Evolutionary conservation across 2,329 filamentous ascomycete genomes (phyloP), one percentile per base, ranked within the genome.

Genomic region (Chaetomiaceae sp.): DNA sequence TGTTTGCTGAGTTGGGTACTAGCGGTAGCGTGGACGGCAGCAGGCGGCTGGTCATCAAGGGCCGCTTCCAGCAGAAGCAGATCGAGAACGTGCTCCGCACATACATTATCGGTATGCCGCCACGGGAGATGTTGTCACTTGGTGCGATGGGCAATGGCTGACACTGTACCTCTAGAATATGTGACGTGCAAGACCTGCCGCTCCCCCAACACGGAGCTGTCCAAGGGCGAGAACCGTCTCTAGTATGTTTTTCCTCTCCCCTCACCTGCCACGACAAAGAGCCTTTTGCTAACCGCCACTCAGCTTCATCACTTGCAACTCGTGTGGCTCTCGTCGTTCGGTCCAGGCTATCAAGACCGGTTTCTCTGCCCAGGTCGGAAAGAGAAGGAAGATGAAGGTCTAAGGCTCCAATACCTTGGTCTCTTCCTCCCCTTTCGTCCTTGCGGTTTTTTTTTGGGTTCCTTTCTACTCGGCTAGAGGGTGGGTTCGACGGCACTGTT

Each of bases 321-420:
- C 85, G 53, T 89, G 86, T 65, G 85, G 85, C 58, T 87, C 83
- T 46, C 79, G 92, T 73, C 86, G 91, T 69, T 90, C 85, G 66
- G 92, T 97, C 69, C 89, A 89, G 55, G 91, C 93, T 62, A 99
- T 99, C 86, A 99, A 99, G 85, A 96, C 90, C 56, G 93, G 93
- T 90, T 99, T 99, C 90, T 95, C 91, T 66, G 93, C 93, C 72
- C 93, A 97, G 76, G 88, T 99, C 72, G 93, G 93, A 71, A 96
- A 96, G 87, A 87, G 93, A 81, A 93, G 85, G 80, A 95, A 95
- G 82, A 87, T 90, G 77, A 82, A 89, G 72, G 87, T 79, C 72
- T 95, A 90, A 79, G 57, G 7, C 48, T 42, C 23, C 51, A 30
- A 12, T 20, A 31, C 48, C 27, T 34, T 35, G 43, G 43, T 44